Base-by-base conservation (phyloP, 1,284 basidiomycete species). In the Sparassis latifolia region DNA sequence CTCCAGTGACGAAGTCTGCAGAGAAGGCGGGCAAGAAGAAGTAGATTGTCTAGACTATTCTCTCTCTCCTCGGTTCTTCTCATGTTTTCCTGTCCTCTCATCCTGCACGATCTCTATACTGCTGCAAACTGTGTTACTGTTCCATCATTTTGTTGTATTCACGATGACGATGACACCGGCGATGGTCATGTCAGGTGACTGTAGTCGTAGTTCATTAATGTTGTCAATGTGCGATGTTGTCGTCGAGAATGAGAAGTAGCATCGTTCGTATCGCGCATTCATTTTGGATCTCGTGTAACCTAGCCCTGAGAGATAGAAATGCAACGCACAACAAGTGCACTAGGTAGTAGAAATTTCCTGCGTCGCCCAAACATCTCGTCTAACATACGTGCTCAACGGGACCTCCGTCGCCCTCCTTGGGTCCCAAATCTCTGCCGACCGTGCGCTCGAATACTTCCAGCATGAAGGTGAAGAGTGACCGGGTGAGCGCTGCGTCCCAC, bases 21-120 rank as follows among this genome's bases (percentile, higher is more conserved):
- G 93, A 93, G 82, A 97, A 96, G 82, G 92, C 91, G 62, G 68
- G 79, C 76, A 92, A 92, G 89, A 93, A 93, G 90, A 93, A 93
- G 81, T 92, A 91, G 87, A 80, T 63, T 65, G 57, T 62, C 58
- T 84, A 83, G 82, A 84, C 55, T 58, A 51, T 58, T 56, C 43
- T 62, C 55, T 59, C 56, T 59, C 62, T 63, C 71, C 66, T 73
- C 70, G 60, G 76, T 72, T 75, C 61, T 60, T 63, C 65, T 64
- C 62, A 59, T 66, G 58, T 52, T 62, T 63, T 55, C 55, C 59
- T 55, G 55, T 58, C 57, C 59, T 58, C 55, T 62, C 62, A 63
- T 65, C 61, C 61, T 60, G 65, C 66, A 66, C 65, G 71, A 69
- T 77, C 72, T 72, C 70, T 66, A 66, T 77, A 61, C 63, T 65